Conservation (phyloP, 257 asterid species). For the Marsdenia floribunda region DNA sequence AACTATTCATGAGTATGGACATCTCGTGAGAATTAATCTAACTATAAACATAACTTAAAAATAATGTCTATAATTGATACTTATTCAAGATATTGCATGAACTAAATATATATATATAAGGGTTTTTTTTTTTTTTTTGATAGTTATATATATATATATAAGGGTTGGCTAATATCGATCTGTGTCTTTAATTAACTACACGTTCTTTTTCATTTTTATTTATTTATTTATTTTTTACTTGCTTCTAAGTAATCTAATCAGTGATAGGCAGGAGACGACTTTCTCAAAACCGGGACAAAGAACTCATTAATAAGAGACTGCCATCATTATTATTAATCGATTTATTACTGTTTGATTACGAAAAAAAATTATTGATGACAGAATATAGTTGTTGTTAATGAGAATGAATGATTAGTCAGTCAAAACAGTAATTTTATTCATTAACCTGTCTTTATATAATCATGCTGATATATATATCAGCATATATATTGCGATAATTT, state of each 20-base stretch:
- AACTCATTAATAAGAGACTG: background rate
- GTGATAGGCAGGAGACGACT: background rate
- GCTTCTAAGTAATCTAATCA: background rate
- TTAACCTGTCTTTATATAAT: background rate
- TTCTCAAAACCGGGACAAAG: background rate
- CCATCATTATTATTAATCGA: background rate
- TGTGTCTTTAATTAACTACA: too few relatives aligned
- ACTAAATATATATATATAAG: too few relatives aligned
- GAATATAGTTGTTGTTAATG: background rate
- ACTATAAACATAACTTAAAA: too few relatives aligned
- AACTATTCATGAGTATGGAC: too few relatives aligned
- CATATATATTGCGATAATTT: background rate
- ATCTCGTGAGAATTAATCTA: too few relatives aligned
- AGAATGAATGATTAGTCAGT: conserved; percentile 4
- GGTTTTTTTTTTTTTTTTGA: too few relatives aligned
- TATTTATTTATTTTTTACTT: too few relatives aligned
- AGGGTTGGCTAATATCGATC: too few relatives aligned
- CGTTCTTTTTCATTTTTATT: too few relatives aligned
- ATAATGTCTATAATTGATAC: too few relatives aligned
- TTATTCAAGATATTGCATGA: too few relatives aligned
- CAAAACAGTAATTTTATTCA: background rate
- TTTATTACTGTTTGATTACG: background rate
- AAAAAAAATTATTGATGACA: conserved; percentile 2
- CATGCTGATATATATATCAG: conserved; percentile 13
- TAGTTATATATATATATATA: too few relatives aligned